These are phyloP conservation scores for Flammula alnicola DNA, from an alignment of 1,284 basidiomycete species.

Conservation along the genomic window DNA sequence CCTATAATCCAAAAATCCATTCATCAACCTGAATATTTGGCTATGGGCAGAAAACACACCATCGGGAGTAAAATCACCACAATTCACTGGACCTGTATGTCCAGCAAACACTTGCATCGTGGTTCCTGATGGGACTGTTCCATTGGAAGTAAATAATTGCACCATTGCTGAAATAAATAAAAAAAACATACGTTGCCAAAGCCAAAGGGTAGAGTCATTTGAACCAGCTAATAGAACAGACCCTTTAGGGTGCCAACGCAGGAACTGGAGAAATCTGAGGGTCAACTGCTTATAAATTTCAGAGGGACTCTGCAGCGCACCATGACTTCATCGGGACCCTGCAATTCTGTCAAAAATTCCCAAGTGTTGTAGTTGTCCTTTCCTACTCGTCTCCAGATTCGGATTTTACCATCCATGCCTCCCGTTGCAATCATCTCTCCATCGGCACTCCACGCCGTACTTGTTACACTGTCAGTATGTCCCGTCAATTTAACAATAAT, in stretches of 20 bases:
- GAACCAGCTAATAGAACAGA: slow-evolving; percentile 88
- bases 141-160: slow-evolving; percentile 6
- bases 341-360: slow-evolving; percentile 92
- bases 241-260: slow-evolving; percentile 97
- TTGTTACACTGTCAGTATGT: slow-evolving; percentile 91
- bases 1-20: slow-evolving; percentile 63
- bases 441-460: slow-evolving; percentile 81
- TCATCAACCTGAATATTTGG: slow-evolving; percentile 12
- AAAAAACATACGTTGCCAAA: slow-evolving; percentile 84
- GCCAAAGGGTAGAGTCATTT: slow-evolving; percentile 95
- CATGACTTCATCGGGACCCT: slow-evolving; percentile 95
- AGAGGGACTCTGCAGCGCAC: slow-evolving; percentile 50
- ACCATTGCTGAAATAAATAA: slow-evolving; percentile 11
- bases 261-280: slow-evolving; percentile 61
- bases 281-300: slow-evolving; percentile 6
- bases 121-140: slow-evolving; percentile 88
- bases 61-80: slow-evolving; percentile 92
- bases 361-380: slow-evolving; percentile 78
- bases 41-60: slow-evolving; percentile 46
- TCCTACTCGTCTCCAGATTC: slow-evolving; percentile 87
- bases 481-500: slow-evolving; percentile 86
- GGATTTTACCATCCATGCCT: slow-evolving; percentile 95
- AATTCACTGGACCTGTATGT: slow-evolving; percentile 85
- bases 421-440: slow-evolving; percentile 94
- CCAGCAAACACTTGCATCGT: slow-evolving; percentile 97